phyloP scores from a whole-genome alignment of 805 yeast genomes.

The Lipomyces yamadae region DNA sequence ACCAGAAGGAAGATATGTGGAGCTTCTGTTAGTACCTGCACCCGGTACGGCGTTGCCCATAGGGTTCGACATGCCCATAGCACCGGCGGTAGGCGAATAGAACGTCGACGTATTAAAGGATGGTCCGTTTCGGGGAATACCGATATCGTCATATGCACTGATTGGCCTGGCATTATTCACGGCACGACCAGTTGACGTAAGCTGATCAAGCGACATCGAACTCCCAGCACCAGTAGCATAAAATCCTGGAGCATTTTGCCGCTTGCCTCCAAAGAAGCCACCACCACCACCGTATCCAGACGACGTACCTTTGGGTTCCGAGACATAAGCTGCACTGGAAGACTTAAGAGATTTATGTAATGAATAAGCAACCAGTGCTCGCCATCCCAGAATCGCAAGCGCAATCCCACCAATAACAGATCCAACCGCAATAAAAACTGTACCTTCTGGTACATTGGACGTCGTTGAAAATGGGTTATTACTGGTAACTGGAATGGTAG shows the following conservation, averaged over 20 bases:
- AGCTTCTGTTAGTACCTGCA: slow-evolving; percentile 17
- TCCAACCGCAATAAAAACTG: slow-evolving; percentile 84
- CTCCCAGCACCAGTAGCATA: slow-evolving; percentile 34
- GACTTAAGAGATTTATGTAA: slow-evolving; percentile 60
- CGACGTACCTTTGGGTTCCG: slow-evolving; percentile 28
- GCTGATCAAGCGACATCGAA: slow-evolving; percentile 30
- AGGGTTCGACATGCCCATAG: slow-evolving; percentile 39
- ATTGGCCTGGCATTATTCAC: slow-evolving; percentile 30
- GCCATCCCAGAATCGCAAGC: slow-evolving; percentile 58
- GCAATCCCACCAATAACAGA: slow-evolving; percentile 65
- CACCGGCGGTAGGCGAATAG: slow-evolving; percentile 74
- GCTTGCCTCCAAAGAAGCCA: neutral
- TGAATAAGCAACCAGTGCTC: slow-evolving; percentile 53
- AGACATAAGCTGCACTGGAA: slow-evolving; percentile 42
- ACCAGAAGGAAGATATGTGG: slow-evolving; percentile 36
- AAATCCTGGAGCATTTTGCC: slow-evolving; percentile 30
- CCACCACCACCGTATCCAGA: slow-evolving; percentile 5
- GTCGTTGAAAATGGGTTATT: slow-evolving; percentile 68
- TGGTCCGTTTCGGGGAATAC: slow-evolving; percentile 35
- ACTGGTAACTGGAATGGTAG: slow-evolving; percentile 61
- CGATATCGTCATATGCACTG: slow-evolving; percentile 30
- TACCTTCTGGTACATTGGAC: slow-evolving; percentile 65
- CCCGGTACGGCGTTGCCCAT: slow-evolving; percentile 9
- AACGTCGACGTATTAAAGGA: slow-evolving; percentile 51
- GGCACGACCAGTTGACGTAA: slow-evolving; percentile 29